Base-by-base conservation (phyloP, 805 yeast genomes). In the Candida stauntonica region DNA sequence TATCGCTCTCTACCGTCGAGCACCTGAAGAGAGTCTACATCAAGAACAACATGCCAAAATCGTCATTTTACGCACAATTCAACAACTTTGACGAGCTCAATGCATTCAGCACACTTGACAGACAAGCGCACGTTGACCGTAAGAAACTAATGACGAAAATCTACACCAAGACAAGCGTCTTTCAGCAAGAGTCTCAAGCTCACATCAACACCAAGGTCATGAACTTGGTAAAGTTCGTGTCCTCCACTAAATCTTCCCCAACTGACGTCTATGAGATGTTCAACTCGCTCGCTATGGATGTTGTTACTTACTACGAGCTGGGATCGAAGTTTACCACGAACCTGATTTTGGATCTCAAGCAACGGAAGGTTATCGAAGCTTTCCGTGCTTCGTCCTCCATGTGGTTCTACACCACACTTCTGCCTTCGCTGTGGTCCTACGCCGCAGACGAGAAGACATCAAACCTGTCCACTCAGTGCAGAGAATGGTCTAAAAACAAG, bases 251-350 rank as follows among this genome's bases (percentile, higher is more conserved):
- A 17, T 36, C 39, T 2, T 31, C 51, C 8, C 60, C 70, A 23
- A 50, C 79, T 28, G 82, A 81, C 35, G 79, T 75, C 3, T 77
- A 75, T 48, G 66, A 74, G 15, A 55, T 82, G n/a, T 81, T 81
- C 65, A 79, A 78, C n/a, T 62, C 79, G 14, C 63, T 82, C 51
- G 88, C 89, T 5, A 74, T 82, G 77, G 88, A 81, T 50, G 80
- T 77, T 4, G 77, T 81, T 2, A 70, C 80, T 2, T 69, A 72
- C 16, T 78, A 79, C 51, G 76, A 77, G 39, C 67, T 79, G 42
- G 89, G 89, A 0, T 46, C 55, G 0, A 57, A 62, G 7, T 64
- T 68, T 38, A 70, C 78, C 14, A 62, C 75, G 1, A 57, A 72
- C 26, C 57, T 77, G 26, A 50, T 79, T 26, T 43, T 55, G 6